A percentile compares a stretch with the other conserved stretches of the same genome.
Evolutionary conservation across 495 filamentous ascomycete genomes (phyloP).

Genomic region (Aeminium ludgeri): DNA sequence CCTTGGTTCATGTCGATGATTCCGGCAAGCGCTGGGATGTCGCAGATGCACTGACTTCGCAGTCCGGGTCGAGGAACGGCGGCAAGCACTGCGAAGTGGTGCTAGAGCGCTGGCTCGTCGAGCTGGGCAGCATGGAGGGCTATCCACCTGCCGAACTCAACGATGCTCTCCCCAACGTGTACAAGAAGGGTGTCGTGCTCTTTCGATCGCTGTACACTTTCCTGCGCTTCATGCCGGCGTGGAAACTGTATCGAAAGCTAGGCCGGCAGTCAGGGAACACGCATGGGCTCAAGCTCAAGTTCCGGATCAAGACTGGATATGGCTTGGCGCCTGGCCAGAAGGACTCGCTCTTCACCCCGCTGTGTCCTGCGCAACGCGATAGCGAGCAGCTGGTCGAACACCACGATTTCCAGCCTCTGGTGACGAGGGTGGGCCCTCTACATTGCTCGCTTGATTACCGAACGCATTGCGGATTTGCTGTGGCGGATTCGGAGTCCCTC

Average conservation of each 20-base stretch:
- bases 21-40: constrained; percentile 88
- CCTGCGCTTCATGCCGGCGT: constrained; percentile 68
- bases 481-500: constrained; percentile 79
- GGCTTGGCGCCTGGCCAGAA: constrained; percentile 34
- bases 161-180: constrained; percentile 64
- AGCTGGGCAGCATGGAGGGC: constrained; percentile 45
- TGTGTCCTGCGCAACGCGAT: constrained; percentile 50
- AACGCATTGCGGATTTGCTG: constrained; percentile 71
- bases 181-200: constrained; percentile 89
- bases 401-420: constrained; percentile 33
- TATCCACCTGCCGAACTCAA: constrained; percentile 45
- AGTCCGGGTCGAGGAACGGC: constrained; percentile 33
- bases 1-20: constrained; percentile 70
- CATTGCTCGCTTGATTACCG: constrained; percentile 68
- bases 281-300: constrained; percentile 55
- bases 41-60: constrained; percentile 53
- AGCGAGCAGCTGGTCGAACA: constrained; percentile 20
- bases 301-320: constrained; percentile 52
- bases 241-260: constrained; percentile 44
- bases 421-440: constrained; percentile 73
- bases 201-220: constrained; percentile 84
- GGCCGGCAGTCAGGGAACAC: constrained; percentile 51
- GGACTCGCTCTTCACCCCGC: constrained; percentile 43
- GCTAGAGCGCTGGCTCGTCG: constrained; percentile 78
- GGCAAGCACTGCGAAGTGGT: constrained; percentile 47